Evolutionary conservation across 73 alveolate species (phyloP), one percentile per base, ranked within the genome.

Genomic region (Paramecium bursaria): DNA sequence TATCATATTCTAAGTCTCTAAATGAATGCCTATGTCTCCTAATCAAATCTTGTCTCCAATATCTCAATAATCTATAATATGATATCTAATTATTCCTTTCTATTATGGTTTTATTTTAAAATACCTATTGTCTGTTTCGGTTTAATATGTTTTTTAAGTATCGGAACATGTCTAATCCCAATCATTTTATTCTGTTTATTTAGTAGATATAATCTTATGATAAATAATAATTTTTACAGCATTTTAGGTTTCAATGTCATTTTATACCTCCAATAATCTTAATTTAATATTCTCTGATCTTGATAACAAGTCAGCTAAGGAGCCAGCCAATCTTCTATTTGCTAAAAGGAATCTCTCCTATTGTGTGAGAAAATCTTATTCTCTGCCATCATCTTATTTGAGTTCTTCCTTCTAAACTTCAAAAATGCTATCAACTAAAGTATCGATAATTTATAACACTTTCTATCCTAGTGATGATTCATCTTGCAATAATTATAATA

Each of bases 311-410:
- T 67, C 82, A 30, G 82, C 82, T 25, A 67, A 25, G 21, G 60
- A 21, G 7, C 82, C 82, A 15, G 39, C 82, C 22, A 67, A 42
- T 67, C 82, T 67, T 67, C 82, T 67, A 21, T 67, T 67, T 3
- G 82, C 82, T 67, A 67, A 67, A 3, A 67, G 26, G 6, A 35
- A 67, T 67, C 82, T 33, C 27, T 67, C 82, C 19, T 67, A 39
- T 67, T 67, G 44, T 14, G 53, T 67, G 14, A n/a, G 27, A 27
- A 67, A 67, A 35, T 67, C 82, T 33, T 14, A 31, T 67, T 67
- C 82, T 35, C 82, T 67, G 17, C 19, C 82, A 67, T 67, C 82
- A 67, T 67, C 82, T 33, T 53, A 53, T 35, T 67, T 67, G 39
- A 67, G 33, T 67, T 67, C 82, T 67, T 67, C 82, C 25, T 67